Conservation (phyloP, 2,329 filamentous ascomycete genomes). For the Epichloe uncinata region DNA sequence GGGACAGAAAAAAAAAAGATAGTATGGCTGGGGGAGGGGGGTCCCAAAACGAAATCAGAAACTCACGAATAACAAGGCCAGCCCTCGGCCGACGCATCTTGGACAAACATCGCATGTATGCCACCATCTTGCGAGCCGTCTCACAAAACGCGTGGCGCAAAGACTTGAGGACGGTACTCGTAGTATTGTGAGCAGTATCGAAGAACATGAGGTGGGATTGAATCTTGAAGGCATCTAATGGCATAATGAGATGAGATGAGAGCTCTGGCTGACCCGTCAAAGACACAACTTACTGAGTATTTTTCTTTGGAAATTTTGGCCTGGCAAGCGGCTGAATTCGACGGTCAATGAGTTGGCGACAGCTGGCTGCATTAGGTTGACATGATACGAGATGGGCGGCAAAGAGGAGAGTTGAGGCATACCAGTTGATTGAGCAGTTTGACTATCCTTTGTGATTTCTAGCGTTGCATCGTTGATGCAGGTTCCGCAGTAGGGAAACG, state of each 20-base stretch:
- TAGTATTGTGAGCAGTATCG: slow-evolving; percentile 65
- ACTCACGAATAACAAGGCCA: slow-evolving; percentile 50
- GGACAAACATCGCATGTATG: slow-evolving; percentile 47
- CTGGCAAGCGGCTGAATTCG: slow-evolving; percentile 58
- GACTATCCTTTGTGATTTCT: slow-evolving; percentile 57
- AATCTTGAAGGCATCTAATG: slow-evolving; percentile 57
- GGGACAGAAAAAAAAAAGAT: not conserved
- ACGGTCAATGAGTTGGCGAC: slow-evolving; percentile 66
- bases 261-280: no score
- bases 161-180: slow-evolving; percentile 56
- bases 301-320: slow-evolving; percentile 69
- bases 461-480: slow-evolving; percentile 63
- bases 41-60: accelerated
- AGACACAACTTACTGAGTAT: slow-evolving; percentile 43
- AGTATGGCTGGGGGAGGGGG: not conserved
- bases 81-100: slow-evolving; percentile 39
- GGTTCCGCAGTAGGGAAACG: slow-evolving; percentile 85
- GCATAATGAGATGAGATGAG: no score
- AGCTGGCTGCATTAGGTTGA: slow-evolving; percentile 8
- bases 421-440: slow-evolving; percentile 18
- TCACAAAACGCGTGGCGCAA: slow-evolving; percentile 63
- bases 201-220: slow-evolving; percentile 77
- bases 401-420: not conserved
- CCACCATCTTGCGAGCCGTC: slow-evolving; percentile 62
- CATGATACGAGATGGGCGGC: not conserved